Conservation (phyloP, 352 stramenopile genomes). For the Pelagophyceae sp. region DNA sequence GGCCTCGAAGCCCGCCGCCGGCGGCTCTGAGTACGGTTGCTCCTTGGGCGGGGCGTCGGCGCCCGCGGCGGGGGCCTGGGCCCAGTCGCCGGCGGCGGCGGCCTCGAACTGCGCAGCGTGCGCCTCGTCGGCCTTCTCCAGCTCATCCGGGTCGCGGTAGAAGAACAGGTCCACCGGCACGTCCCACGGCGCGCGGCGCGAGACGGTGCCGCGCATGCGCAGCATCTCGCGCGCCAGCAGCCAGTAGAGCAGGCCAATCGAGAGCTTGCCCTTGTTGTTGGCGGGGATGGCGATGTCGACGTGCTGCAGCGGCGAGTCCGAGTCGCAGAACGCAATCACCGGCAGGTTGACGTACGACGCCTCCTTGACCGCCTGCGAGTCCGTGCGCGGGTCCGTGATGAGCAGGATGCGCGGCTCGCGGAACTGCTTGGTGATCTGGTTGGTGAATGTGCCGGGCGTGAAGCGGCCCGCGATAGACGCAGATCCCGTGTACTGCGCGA, state of each 20-base stretch:
- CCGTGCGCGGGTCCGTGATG: slow-evolving; percentile 96
- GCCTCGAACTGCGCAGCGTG: too few relatives aligned
- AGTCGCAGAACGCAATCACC: slow-evolving; percentile 98
- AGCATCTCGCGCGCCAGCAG: slow-evolving; percentile 96
- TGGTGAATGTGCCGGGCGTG: slow-evolving; percentile 99
- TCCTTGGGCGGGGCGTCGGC: slow-evolving; percentile 26
- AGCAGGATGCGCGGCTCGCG: slow-evolving; percentile 96
- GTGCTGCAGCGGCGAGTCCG: slow-evolving; percentile 96
- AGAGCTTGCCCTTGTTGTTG: slow-evolving; percentile 99
- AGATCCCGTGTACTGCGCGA: slow-evolving; percentile 96
- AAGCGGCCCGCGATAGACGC: slow-evolving; percentile 96
- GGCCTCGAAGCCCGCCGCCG: not conserved
- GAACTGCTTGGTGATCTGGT: slow-evolving; percentile 99
- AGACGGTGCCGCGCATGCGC: slow-evolving; percentile 90
- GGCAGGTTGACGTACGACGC: slow-evolving; percentile 98
- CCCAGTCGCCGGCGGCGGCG: slow-evolving; percentile 64
- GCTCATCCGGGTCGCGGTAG: slow-evolving; percentile 98
- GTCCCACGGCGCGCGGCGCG: slow-evolving; percentile 85
- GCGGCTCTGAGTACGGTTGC: not conserved
- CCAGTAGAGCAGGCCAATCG: slow-evolving; percentile 99
- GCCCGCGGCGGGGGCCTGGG: slow-evolving; percentile 29
- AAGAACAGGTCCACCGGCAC: slow-evolving; percentile 99
- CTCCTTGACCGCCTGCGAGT: slow-evolving; percentile 90
- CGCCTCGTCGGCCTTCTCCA: slow-evolving; percentile 98
- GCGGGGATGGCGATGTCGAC: slow-evolving; percentile 98